Evolutionary conservation across 352 stramenopile species (phyloP), one percentile per base, ranked within the genome.

Genomic region (Pythium vanterpoolii): DNA sequence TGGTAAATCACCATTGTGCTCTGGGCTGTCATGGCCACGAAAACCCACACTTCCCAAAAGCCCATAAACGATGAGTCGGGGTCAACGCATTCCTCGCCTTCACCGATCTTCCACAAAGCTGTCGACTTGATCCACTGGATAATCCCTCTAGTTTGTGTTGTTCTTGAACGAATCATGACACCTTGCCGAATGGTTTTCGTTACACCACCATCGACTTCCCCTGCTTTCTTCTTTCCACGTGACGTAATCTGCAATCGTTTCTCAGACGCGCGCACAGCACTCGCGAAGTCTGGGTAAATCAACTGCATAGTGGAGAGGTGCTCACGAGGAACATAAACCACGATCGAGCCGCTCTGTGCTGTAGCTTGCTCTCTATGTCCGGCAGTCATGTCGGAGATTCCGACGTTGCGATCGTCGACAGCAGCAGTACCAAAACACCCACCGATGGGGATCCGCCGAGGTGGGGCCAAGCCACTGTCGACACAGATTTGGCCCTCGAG

Each of bases 1-100:
- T 67, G 56, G 21, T 77, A 82, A 24, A 78, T 72, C 9, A 76
- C 73, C 2, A 74, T n/a, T 0, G 75, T 26, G 51, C 73, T 87
- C 58, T 87, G 71, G 3, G 59, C 39, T 5, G 77, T 83, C 75
- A 89, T 80, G 14, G 56, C 59, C 4, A 81, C 21, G 23, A 87
- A 87, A 0, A 87, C 21, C 68, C 67, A 89, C 8, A 68, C 75
- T 64, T 89, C 79, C 79, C 79, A 89, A 1, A 53, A 64, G n/a
- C 85, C 48, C 11, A 85, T 74, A 18, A 62, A 30, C 11, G 56
- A 56, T 3, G 77, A 82, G n/a, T 89, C 75, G 3, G 79, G 77
- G 26, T 90, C 77, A 19, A 84, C 7, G 18, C 71, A 65, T 24
- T 60, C 34, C n/a, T 69, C 49, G 10, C 56, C 62, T 16, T 7